Base-by-base conservation (phyloP, 2,329 filamentous ascomycete genomes). In the Nothopassalora personata region DNA sequence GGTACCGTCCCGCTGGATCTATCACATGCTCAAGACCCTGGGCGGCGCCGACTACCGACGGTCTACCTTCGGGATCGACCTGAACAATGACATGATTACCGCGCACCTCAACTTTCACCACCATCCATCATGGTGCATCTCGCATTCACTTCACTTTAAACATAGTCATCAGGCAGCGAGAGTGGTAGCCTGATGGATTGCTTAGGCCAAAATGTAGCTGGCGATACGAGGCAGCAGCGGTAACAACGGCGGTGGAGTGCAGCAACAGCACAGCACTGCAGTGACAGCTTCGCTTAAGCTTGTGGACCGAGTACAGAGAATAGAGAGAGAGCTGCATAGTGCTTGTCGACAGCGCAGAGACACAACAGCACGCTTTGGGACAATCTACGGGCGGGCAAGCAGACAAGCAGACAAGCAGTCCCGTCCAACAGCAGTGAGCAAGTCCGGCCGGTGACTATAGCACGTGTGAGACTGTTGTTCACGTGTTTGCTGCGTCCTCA, bases 391-490 rank as follows among this genome's bases (percentile, higher is more conserved):
- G 47, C 23, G 28, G 5, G 19, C 23, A 49, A 34, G 49, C 5
- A 43, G n/a, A n/a, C 15, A 43, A 43, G 39, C 39, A 43, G 39
- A n/a, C 15, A 43, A 43, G 39, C 39, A 43, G 39, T n/a, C 39
- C 7, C 39, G 39, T 8, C 39, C 13, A 18, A 43, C 18, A n/a
- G 39, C 39, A 43, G 39, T 43, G 15, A 18, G 19, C 19, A 27
- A 18, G 23, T 39, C 51, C 34, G n/a, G 36, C 53, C 53, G 27
- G 54, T 57, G 46, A 47, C 48, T 31, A 31, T 4, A 53, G 45
- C 56, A 54, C 31, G 51, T 54, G 56, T 58, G 50, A 58, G 51
- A 58, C 51, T 27, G 9, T 43, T 31, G 23, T 54, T 58, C 56
- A 58, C 56, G 56, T 58, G 56, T 34, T 36, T 23, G 19, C 33